Evolutionary conservation across 2,329 filamentous ascomycete genomes (phyloP), one percentile per base, ranked within the genome.

Genomic region (Scytalidium lignicola): DNA sequence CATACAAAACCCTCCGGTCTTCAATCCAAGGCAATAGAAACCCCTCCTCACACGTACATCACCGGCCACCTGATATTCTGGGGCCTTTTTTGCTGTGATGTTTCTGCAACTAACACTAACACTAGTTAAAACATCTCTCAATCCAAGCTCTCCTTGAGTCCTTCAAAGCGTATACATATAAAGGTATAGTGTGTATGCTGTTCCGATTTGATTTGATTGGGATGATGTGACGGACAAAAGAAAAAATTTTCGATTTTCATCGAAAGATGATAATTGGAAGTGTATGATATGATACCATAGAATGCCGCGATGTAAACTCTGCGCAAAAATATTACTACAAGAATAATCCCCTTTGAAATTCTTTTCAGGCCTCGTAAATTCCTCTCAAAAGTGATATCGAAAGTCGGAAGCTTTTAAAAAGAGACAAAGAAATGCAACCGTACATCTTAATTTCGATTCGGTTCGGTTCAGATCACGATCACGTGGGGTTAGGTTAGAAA

Each of bases 401-500:
- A 37, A 13, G 6, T n/a, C 6, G 32, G 15, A n/a, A 37, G 32
- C 32, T 37, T 37, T 37, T 37, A 15, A 7, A 13, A 37, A 37
- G 15, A 13, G 15, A 37, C 6, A 26, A 26, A 26, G 23, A 26
- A 26, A 26, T 26, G 23, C 23, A 26, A 5, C 6, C 10, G 23
- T 26, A 10, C 23, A 26, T 26, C 23, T 26, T 10, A 10, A 26
- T 6, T 10, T 26, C 23, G 23, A 26, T 26, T 26, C 23, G 23
- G 23, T 26, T 26, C 23, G 23, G 10, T 26, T 26, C 23, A 10
- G 23, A 10, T 10, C 6, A 10, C 5, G 23, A 26, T 5, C 23
- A 26, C 32, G 15, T 37, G 4, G n/a, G 32, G 6, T 37, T 37
- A 15, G 45, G 50, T 58, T 80, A 97, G 62, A 99, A 99, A 69